phyloP scores from a whole-genome alignment of 345 rosid species.

The Gossypium turneri region DNA sequence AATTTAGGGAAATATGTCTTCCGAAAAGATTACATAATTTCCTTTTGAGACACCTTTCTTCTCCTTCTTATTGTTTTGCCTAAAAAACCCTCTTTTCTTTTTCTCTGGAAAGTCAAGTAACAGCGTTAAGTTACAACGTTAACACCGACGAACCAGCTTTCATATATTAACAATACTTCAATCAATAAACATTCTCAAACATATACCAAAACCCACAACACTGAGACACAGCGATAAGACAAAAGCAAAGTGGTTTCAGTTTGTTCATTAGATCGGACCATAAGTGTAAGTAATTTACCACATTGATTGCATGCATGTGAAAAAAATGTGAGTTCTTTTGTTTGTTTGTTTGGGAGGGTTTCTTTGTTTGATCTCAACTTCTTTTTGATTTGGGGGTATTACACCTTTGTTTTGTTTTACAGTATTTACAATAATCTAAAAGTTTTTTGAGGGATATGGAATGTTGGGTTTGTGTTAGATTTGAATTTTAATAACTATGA shows the following conservation, averaged over 20 bases:
- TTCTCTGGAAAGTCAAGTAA: background rate
- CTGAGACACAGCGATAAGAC: constrained; percentile 13
- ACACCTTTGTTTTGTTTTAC: background rate
- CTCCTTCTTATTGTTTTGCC: background rate
- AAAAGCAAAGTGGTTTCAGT: constrained; percentile 8
- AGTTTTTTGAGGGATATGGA: background rate
- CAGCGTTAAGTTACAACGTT: constrained; percentile 52
- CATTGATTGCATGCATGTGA: background rate
- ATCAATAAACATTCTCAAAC: constrained; percentile 29
- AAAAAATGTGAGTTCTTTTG: background rate
- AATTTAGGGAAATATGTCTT: background rate
- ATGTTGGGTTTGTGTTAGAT: constrained; percentile 11
- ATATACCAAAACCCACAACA: constrained; percentile 2
- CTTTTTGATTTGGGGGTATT: background rate
- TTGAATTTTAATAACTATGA: constrained; percentile 9
- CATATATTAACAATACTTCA: constrained; percentile 11
- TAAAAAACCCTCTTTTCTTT: background rate
- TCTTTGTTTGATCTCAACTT: background rate
- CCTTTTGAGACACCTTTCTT: background rate
- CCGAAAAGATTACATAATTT: background rate
- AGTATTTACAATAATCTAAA: background rate
- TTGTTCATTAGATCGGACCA: constrained; percentile 34
- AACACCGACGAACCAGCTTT: constrained; percentile 49
- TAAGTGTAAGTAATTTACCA: constrained; percentile 39
- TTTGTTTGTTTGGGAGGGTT: background rate